Conservation (phyloP, 2,329 filamentous ascomycete genomes). For the Anthostomella pinea region DNA sequence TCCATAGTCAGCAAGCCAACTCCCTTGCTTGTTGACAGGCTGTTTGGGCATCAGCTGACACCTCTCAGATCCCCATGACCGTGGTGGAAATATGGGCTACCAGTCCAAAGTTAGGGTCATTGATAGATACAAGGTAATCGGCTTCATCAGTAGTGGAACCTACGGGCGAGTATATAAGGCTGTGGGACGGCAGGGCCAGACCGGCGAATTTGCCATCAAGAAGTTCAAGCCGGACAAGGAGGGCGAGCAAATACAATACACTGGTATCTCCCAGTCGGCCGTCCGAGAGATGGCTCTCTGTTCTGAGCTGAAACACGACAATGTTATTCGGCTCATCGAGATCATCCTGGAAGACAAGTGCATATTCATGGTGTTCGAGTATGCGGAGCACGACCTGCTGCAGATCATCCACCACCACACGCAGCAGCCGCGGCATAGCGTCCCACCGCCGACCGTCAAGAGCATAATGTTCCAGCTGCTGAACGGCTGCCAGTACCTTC, state of each 20-base stretch:
- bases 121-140: constrained; percentile 93
- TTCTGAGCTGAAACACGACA: constrained; percentile 83
- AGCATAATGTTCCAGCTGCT: constrained; percentile 95
- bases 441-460: constrained; percentile 84
- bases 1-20: too few species aligned
- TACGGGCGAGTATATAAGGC: constrained; percentile 99
- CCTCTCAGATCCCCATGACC: constrained; percentile 51
- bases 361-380: constrained; percentile 99
- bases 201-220: constrained; percentile 94
- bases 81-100: constrained; percentile 45
- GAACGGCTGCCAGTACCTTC: constrained; percentile 90
- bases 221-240: constrained; percentile 99
- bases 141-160: constrained; percentile 96
- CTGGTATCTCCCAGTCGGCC: constrained; percentile 94
- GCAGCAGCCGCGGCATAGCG: constrained; percentile 80
- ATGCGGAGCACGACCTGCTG: constrained; percentile 93
- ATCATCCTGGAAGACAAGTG: constrained; percentile 98
- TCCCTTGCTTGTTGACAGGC: background rate
- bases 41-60: constrained; percentile 32
- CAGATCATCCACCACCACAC: constrained; percentile 99
- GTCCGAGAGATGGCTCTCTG: constrained; percentile 97
- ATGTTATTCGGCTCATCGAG: constrained; percentile 87
- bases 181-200: constrained; percentile 66
- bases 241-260: constrained; percentile 90
- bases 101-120: constrained; percentile 82